phyloP scores from a whole-genome alignment of 441 rosid species.

The Erodium chrysanthum region DNA sequence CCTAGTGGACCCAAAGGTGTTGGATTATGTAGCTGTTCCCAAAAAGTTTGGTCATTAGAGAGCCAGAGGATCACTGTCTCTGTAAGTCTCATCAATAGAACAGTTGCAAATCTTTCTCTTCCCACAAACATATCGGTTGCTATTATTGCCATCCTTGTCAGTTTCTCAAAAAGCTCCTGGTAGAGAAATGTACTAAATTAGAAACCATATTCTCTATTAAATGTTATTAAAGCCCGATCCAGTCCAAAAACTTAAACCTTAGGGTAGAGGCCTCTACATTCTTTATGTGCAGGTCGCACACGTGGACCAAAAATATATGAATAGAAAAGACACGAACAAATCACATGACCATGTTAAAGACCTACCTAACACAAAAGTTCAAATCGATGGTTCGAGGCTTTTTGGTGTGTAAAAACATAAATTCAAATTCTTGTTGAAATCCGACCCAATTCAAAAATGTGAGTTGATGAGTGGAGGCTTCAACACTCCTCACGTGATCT shows the following conservation, averaged over 20 bases:
- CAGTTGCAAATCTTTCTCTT: slow-evolving; percentile 87
- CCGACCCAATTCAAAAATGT: too few species aligned
- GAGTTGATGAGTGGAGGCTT: too few species aligned
- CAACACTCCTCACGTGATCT: too few species aligned
- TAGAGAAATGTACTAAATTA: neutral
- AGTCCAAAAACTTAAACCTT: too few species aligned
- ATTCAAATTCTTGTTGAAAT: too few species aligned
- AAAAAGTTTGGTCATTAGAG: slow-evolving; percentile 86
- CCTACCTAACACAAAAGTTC: too few species aligned
- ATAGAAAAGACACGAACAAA: too few species aligned
- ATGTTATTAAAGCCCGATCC: neutral
- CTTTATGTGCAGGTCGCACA: too few species aligned
- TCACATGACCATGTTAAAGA: too few species aligned
- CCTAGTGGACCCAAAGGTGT: slow-evolving; percentile 87
- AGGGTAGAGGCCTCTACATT: too few species aligned
- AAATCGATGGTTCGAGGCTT: too few species aligned
- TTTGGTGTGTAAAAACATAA: too few species aligned
- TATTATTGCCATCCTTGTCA: slow-evolving; percentile 70
- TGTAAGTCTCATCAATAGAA: slow-evolving; percentile 83
- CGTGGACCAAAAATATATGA: neutral
- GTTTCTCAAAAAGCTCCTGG: slow-evolving; percentile 82
- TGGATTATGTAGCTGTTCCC: slow-evolving; percentile 96
- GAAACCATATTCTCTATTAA: neutral
- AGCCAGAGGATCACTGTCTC: slow-evolving; percentile 96
- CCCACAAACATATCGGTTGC: slow-evolving; percentile 98